A percentile compares a stretch with the other conserved stretches of the same genome.
These are phyloP conservation scores for Paramecium sexaurelia DNA, from an alignment of 73 alveolate genomes.

Conservation along the genomic window DNA sequence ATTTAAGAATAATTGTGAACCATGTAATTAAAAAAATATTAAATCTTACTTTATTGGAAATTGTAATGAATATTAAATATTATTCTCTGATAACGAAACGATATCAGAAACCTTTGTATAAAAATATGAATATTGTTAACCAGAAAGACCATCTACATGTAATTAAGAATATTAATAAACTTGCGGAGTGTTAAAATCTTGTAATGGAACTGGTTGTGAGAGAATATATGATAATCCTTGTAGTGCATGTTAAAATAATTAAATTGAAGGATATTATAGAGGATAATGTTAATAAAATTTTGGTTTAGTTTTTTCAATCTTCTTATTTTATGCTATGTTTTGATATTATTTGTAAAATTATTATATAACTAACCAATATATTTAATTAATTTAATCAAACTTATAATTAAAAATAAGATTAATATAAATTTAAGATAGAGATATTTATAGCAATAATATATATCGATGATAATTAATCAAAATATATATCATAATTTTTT, in stretches of 20 bases:
- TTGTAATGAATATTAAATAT: not conserved
- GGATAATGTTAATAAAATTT: not conserved
- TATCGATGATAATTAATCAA: not conserved
- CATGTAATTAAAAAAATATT: not conserved
- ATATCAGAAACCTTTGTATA: no score
- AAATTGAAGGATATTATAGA: constrained; percentile 8
- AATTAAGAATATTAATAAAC: not conserved
- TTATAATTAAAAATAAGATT: no score
- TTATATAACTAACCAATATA: no score
- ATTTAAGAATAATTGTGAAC: not conserved
- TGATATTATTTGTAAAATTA: no score
- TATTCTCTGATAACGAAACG: not conserved
- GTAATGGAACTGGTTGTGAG: not conserved
- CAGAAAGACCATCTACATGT: not conserved
- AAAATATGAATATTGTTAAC: not conserved
- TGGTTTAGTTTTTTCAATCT: not conserved
- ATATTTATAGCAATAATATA: not conserved
- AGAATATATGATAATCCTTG: not conserved
- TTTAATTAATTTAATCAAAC: no score
- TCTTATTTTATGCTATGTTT: not conserved
- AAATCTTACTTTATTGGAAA: not conserved
- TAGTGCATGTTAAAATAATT: not conserved
- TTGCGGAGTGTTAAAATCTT: constrained; percentile 8
- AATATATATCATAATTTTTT: not conserved
- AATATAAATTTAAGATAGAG: no score